These are phyloP conservation scores for Clathrospora elynae DNA, from an alignment of 2,329 filamentous ascomycete species.

Conservation along the genomic window DNA sequence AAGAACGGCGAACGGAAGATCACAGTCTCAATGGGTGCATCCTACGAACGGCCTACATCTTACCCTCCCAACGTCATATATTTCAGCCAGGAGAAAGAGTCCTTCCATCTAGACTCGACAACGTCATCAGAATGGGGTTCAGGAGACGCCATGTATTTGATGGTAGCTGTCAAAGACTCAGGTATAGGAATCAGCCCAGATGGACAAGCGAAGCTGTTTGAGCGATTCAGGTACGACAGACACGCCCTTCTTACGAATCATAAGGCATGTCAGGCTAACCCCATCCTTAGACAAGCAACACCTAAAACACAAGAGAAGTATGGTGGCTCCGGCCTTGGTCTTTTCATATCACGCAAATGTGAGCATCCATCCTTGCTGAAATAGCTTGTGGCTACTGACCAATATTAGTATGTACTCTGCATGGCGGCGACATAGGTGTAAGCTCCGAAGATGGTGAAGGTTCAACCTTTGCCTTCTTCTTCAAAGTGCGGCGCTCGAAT, in stretches of 20 bases:
- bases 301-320: slow-evolving; percentile 51
- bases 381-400: slow-evolving; percentile 8
- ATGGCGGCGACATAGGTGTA: slow-evolving; percentile 48
- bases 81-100: slow-evolving; percentile 45
- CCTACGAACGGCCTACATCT: slow-evolving; percentile 43
- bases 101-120: slow-evolving; percentile 50
- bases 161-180: slow-evolving; percentile 53
- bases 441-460: slow-evolving; percentile 44
- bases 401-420: slow-evolving; percentile 41
- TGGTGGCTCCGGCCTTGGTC: slow-evolving; percentile 48
- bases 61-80: slow-evolving; percentile 54
- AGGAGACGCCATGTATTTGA: slow-evolving; percentile 49
- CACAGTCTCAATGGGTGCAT: slow-evolving; percentile 50
- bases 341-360: slow-evolving; percentile 48
- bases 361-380: slow-evolving; percentile 4
- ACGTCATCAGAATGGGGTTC: slow-evolving; percentile 50
- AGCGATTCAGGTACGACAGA: slow-evolving; percentile 47
- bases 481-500: slow-evolving; percentile 41
- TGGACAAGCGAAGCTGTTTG: slow-evolving; percentile 51
- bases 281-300: slow-evolving; percentile 42
- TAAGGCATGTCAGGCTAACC: background rate
- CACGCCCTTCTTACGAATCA: background rate
- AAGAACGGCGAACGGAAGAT: slow-evolving; percentile 49
- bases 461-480: slow-evolving; percentile 48
- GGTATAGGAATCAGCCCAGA: slow-evolving; percentile 51